These are phyloP conservation scores for grape (Vitis vinifera) DNA, from an alignment of 164 flowering plant genomes.

Conservation along the genomic window ASM3070453v1 NC_081821.1:7030001-7030500, in stretches of 20 bases:
- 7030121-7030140: constrained; percentile 91
- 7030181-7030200: constrained; percentile 36
- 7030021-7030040: constrained; percentile 98
- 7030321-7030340: constrained; percentile 85
- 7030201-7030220: constrained; percentile 28
- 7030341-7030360: constrained; percentile 35
- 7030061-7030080: constrained; percentile 75
- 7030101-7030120: constrained; percentile 89
- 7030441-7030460: constrained; percentile 60
- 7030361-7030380: constrained; percentile 21
- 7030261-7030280: constrained; percentile 45
- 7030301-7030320: constrained; percentile 39
- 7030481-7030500: background rate
- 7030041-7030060: constrained; percentile 96
- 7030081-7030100: constrained; percentile 98
- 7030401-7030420: constrained; percentile 75
- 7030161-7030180: constrained; percentile 71
- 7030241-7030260: constrained; percentile 24
- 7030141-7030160: constrained; percentile 86
- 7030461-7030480: background rate
- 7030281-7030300: constrained; percentile 50
- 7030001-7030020: constrained; percentile 93
- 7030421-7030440: constrained; percentile 77
- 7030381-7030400: constrained; percentile 66
- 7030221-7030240: constrained; percentile 23